These are phyloP conservation scores for Senna tora DNA, from an alignment of 306 rosid genomes.

Conservation along the genomic window DNA sequence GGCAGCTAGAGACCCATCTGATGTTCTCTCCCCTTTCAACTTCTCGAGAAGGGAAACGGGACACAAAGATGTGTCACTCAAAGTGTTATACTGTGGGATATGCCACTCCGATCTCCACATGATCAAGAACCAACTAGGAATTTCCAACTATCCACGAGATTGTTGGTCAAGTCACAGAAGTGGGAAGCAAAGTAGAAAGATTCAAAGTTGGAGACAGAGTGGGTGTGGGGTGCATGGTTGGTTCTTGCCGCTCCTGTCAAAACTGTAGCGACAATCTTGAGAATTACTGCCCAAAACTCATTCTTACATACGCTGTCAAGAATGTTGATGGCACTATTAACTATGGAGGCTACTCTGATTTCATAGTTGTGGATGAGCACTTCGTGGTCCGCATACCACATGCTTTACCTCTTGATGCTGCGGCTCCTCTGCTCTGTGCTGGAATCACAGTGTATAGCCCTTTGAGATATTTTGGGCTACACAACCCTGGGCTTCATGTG, in stretches of 20 bases:
- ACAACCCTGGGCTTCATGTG: conserved; percentile 37
- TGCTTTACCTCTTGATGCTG: conserved; percentile 41
- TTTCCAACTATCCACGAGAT: conserved; percentile 35
- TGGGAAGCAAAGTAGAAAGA: conserved; percentile 37
- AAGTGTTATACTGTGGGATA: conserved; percentile 49
- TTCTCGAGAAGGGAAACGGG: conserved; percentile 43
- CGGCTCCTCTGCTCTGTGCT: conserved; percentile 52
- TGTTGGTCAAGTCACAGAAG: conserved; percentile 40
- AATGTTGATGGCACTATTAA: conserved; percentile 33
- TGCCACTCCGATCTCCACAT: conserved; percentile 55
- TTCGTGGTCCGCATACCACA: conserved; percentile 41
- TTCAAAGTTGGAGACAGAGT: conserved; percentile 44
- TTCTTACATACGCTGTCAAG: conserved; percentile 16
- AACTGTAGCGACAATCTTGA: conserved; percentile 31
- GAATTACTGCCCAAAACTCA: conserved; percentile 35
- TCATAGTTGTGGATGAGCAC: conserved; percentile 44
- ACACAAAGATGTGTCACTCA: conserved; percentile 46
- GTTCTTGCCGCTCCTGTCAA: conserved; percentile 36
- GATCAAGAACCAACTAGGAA: conserved; percentile 27
- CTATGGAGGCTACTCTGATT: conserved; percentile 46
- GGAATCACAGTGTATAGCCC: conserved; percentile 56
- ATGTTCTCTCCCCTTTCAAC: conserved; percentile 47
- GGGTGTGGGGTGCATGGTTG: conserved; percentile 43
- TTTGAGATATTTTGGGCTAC: conserved; percentile 39
- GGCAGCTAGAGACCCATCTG: conserved; percentile 50